Evolutionary conservation across 345 rosid genomes (phyloP).

Genomic region (Aegle marmelos): DNA sequence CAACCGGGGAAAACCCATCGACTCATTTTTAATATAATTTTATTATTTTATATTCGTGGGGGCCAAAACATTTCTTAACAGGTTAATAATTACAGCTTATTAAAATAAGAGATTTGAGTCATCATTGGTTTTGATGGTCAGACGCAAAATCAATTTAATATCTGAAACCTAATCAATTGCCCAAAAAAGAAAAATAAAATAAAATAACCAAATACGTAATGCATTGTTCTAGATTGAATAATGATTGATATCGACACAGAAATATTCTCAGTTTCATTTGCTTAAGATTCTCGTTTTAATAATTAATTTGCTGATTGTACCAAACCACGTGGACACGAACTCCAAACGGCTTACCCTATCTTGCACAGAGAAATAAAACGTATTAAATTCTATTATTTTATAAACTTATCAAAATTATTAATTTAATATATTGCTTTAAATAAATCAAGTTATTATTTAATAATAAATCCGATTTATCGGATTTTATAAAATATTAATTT

Average conservation of each 20-base stretch:
- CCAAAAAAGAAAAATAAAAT: no score
- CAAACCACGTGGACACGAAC: slow-evolving; percentile 7
- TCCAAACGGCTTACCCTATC: neutral
- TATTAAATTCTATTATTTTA: no score
- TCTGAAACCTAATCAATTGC: neutral
- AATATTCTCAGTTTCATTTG: neutral
- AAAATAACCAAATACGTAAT: no score
- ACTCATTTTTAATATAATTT: neutral
- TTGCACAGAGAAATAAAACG: no score
- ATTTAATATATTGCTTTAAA: no score
- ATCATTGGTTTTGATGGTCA: neutral
- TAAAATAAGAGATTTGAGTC: neutral
- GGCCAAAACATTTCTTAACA: neutral
- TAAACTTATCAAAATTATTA: no score
- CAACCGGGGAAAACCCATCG: no score
- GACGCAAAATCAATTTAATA: slow-evolving; percentile 6
- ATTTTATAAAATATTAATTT: no score
- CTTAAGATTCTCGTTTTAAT: neutral
- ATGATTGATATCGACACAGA: neutral
- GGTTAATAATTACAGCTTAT: neutral
- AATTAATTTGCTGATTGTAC: no score
- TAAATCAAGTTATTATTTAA: no score
- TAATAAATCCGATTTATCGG: no score
- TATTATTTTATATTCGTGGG: neutral
- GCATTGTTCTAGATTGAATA: neutral